Conservation (phyloP, 2,329 filamentous ascomycete species). For the Colletotrichum sp. region DNA sequence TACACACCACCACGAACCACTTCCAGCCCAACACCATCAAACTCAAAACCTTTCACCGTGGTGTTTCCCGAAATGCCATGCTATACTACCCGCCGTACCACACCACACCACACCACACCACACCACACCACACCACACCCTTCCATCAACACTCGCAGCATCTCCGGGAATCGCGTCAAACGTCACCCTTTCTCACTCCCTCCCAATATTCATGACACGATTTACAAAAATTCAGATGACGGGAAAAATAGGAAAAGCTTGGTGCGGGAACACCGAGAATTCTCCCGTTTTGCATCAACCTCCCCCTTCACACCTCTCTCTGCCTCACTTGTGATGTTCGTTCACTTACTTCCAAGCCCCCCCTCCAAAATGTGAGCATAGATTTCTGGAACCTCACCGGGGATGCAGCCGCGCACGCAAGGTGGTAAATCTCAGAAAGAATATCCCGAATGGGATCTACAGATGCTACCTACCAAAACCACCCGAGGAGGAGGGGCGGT, state of each 20-base stretch:
- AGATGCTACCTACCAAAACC: not conserved
- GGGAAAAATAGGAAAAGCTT: no score
- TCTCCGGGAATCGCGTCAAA: not conserved
- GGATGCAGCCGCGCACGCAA: not conserved
- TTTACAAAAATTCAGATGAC: no score
- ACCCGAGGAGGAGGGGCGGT: not conserved
- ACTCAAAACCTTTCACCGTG: not conserved
- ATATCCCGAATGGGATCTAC: not conserved
- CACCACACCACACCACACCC: not conserved
- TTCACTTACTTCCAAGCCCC: rapidly evolving
- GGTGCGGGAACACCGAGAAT: not conserved
- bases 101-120: not conserved
- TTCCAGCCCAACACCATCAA: not conserved
- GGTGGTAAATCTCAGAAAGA: not conserved
- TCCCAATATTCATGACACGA: no score
- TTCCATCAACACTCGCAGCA: not conserved
- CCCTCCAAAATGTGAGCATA: not conserved
- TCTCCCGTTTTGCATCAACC: not conserved
- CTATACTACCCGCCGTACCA: not conserved
- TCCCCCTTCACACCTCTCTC: rapidly evolving
- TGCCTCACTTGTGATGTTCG: rapidly evolving
- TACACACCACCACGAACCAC: not conserved
- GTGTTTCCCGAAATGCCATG: not conserved
- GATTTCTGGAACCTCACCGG: not conserved
- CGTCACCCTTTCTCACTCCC: not conserved